Conservation (phyloP, 441 rosid species). For the Eruca vesicaria region DNA sequence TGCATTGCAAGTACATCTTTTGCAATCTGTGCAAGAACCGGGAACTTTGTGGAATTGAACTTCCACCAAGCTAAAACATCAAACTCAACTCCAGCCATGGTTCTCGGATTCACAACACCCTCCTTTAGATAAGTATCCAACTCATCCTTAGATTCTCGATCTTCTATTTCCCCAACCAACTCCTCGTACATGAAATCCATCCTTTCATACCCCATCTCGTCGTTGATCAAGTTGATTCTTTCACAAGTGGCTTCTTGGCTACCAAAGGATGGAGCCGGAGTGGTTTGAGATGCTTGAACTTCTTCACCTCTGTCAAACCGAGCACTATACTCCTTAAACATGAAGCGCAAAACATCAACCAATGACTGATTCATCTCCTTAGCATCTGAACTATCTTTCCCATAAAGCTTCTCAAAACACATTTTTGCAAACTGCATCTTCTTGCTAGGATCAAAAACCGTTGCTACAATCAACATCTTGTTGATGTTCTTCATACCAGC, state of each 20-base stretch:
- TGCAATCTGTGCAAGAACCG: not conserved
- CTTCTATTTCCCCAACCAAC: no score
- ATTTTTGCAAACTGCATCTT: no score
- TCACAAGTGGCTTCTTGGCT: not conserved
- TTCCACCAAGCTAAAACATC: not conserved
- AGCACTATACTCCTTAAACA: not conserved
- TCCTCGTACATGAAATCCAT: not conserved
- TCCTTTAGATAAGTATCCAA: not conserved
- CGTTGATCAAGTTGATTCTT: not conserved
- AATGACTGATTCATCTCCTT: no score
- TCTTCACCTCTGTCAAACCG: not conserved
- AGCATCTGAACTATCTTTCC: no score
- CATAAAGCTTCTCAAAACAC: no score
- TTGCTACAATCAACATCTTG: not conserved
- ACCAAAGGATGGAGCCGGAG: not conserved
- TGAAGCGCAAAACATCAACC: not conserved
- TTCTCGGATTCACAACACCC: not conserved
- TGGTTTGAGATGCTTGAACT: not conserved
- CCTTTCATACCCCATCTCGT: not conserved
- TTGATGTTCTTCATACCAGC: not conserved
- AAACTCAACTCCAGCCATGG: not conserved
- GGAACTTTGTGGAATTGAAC: not conserved
- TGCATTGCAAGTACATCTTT: not conserved
- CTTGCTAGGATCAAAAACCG: no score
- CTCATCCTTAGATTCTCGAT: not conserved